These are phyloP conservation scores for Basidiobolus meristosporus DNA, from an alignment of 371 early-diverging fungal genomes.

Conservation along the genomic window DNA sequence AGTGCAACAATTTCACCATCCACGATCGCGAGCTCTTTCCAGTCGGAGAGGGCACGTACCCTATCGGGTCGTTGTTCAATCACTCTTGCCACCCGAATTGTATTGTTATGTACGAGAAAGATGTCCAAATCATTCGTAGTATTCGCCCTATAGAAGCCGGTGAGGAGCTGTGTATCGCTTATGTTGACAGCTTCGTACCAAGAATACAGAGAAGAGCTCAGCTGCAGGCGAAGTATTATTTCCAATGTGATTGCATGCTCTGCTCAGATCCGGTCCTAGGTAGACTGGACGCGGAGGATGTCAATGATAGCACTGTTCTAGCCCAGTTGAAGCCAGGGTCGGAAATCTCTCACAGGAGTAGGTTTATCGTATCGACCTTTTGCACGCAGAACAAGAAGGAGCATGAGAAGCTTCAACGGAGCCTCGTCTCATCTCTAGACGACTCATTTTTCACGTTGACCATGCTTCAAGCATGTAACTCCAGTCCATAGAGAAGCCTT, in stretches of 20 bases:
- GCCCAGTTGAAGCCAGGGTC: conserved; percentile 5
- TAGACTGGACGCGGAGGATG: background rate
- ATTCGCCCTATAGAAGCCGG: conserved; percentile 32
- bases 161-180: conserved; percentile 59
- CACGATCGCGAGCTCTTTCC: conserved; percentile 39
- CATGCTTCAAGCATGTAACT: too few relatives aligned
- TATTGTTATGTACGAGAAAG: conserved; percentile 27
- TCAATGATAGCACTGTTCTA: conserved; percentile 1
- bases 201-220: conserved; percentile 23
- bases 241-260: conserved; percentile 47
- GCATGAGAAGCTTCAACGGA: conserved; percentile 4
- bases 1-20: conserved; percentile 58
- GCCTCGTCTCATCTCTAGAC: background rate
- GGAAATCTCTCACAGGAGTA: conserved; percentile 2
- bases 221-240: conserved; percentile 47
- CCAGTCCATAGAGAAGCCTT: background rate
- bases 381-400: background rate
- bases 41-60: conserved; percentile 59
- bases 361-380: too few relatives aligned
- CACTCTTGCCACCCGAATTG: conserved; percentile 76
- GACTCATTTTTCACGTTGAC: conserved; percentile 10
- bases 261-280: conserved; percentile 13
- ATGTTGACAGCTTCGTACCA: conserved; percentile 49
- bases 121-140: conserved; percentile 32
- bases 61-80: conserved; percentile 61